These are phyloP conservation scores for Fusarium decemcellulare DNA, from an alignment of 2,329 filamentous ascomycete species.

Conservation along the genomic window DNA sequence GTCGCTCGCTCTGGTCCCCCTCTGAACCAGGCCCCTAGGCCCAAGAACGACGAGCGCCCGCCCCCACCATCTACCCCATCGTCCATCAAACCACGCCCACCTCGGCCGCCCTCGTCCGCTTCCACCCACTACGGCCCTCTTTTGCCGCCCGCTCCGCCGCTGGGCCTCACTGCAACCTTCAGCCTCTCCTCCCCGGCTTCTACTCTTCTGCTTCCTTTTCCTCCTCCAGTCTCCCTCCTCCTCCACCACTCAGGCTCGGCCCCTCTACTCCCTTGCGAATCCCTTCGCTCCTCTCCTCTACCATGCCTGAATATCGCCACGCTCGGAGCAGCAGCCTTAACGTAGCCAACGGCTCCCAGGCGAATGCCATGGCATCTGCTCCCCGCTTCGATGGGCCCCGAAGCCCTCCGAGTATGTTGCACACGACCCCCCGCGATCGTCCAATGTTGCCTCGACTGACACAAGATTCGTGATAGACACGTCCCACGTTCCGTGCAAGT, in stretches of 20 bases:
- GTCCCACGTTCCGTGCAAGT: conserved; percentile 98
- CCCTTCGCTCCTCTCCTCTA: conserved; percentile 37
- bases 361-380: conserved; percentile 48
- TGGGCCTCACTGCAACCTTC: conserved; percentile 43
- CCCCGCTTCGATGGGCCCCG: conserved; percentile 71
- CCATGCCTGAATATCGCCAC: conserved; percentile 69
- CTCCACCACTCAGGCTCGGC: conserved; percentile 37
- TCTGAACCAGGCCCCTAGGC: conserved; percentile 2
- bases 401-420: conserved; percentile 71
- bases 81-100: conserved; percentile 40
- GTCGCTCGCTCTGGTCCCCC: conserved; percentile 25
- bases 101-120: conserved; percentile 41
- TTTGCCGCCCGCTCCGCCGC: conserved; percentile 49
- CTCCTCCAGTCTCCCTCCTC: conserved; percentile 26
- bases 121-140: conserved; percentile 43
- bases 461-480: conserved; percentile 74
- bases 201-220: conserved; percentile 27
- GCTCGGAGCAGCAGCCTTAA: conserved; percentile 71
- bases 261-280: conserved; percentile 34
- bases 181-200: conserved; percentile 33
- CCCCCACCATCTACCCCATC: conserved; percentile 35
- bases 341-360: conserved; percentile 57
- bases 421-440: conserved; percentile 44
- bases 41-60: conserved; percentile 19
- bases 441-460: conserved; percentile 42